These are phyloP conservation scores for Nannochloris sp. DNA, from an alignment of 139 green algal genomes.

Conservation along the genomic window DNA sequence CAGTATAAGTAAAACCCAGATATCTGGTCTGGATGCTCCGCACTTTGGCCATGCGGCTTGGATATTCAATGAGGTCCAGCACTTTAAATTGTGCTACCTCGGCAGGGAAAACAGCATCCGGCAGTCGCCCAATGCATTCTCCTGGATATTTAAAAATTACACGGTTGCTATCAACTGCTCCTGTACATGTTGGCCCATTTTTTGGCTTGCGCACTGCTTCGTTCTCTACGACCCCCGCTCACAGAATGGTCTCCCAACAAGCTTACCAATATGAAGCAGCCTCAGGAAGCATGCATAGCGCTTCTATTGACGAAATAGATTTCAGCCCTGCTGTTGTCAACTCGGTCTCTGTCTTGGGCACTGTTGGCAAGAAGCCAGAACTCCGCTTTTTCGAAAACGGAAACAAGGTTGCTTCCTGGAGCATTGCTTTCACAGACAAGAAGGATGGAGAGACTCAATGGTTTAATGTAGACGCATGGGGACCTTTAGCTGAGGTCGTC, in stretches of 20 bases:
- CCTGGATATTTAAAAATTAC: no score
- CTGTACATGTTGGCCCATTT: neutral
- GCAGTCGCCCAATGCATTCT: no score
- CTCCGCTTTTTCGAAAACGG: conserved; percentile 12
- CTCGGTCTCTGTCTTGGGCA: conserved; percentile 12
- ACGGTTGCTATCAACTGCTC: no score
- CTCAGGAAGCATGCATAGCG: neutral
- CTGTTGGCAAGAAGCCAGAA: conserved; percentile 17
- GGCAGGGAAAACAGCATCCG: no score
- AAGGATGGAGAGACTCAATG: conserved; percentile 16
- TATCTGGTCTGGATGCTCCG: no score
- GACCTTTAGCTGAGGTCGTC: conserved; percentile 13
- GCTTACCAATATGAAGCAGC: neutral
- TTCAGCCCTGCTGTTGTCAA: conserved; percentile 2
- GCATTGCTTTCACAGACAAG: conserved; percentile 9
- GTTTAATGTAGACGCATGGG: conserved; percentile 29
- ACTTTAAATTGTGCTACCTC: no score
- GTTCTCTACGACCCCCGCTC: neutral
- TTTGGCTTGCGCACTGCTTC: neutral
- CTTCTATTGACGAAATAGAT: conserved; percentile 10
- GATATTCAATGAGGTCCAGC: no score
- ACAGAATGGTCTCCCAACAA: no score
- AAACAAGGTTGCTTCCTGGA: conserved; percentile 15
- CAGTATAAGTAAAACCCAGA: no score
- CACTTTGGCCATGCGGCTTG: no score